A percentile compares a stretch with the other conserved stretches of the same genome.
Conservation (phyloP, 768 basidiomycete genomes). For the Dioszegia crocea region DNA sequence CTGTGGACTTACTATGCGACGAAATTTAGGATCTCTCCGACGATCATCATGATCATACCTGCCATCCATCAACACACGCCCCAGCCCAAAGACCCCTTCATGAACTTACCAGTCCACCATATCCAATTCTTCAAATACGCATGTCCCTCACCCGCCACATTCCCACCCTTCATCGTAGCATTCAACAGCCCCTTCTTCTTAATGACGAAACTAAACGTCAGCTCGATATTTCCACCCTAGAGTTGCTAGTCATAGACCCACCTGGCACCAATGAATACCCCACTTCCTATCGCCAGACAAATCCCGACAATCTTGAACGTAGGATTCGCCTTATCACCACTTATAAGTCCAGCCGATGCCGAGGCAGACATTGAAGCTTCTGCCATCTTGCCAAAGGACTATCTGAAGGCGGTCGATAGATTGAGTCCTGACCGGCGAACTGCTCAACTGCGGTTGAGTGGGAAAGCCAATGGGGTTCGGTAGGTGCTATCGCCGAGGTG, state of each 20-base stretch:
- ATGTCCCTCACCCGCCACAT: slow-evolving; percentile 72
- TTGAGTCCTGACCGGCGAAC: background rate
- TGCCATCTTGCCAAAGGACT: slow-evolving; percentile 1
- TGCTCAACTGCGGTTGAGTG: background rate
- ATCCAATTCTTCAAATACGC: slow-evolving; percentile 84
- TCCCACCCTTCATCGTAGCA: slow-evolving; percentile 45
- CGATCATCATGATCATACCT: slow-evolving; percentile 70
- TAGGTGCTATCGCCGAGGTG: too few relatives aligned
- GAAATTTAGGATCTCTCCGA: slow-evolving; percentile 55
- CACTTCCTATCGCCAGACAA: slow-evolving; percentile 57
- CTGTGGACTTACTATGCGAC: slow-evolving; percentile 45
- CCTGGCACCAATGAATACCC: slow-evolving; percentile 72
- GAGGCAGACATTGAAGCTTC: slow-evolving; percentile 20
- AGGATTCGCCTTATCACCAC: slow-evolving; percentile 27
- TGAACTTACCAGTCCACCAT: slow-evolving; percentile 94
- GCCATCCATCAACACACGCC: slow-evolving; percentile 75
- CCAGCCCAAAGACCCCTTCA: slow-evolving; percentile 61
- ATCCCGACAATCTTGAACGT: slow-evolving; percentile 52
- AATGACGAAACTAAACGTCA: slow-evolving; percentile 70
- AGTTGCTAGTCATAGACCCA: slow-evolving; percentile 4
- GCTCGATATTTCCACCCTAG: background rate
- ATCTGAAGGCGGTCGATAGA: background rate
- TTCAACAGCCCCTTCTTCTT: slow-evolving; percentile 91
- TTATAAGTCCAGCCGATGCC: slow-evolving; percentile 17
- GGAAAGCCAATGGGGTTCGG: too few relatives aligned